These are phyloP conservation scores for Macrolepiota albuminosa DNA, from an alignment of 768 basidiomycete species.

Conservation along the genomic window DNA sequence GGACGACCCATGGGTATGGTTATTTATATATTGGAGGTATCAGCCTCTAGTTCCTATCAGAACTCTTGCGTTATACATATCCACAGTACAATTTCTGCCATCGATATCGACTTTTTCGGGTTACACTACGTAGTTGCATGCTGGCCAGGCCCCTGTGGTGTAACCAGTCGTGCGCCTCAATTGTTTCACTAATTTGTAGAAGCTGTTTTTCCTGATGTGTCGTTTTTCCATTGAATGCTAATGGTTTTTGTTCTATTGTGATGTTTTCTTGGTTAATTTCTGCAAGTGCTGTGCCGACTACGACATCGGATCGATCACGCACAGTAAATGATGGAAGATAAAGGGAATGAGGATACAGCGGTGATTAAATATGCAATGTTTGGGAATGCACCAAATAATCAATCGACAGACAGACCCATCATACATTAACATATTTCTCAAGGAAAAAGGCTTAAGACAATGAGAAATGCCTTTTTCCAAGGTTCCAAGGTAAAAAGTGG, in stretches of 20 bases:
- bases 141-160: slow-evolving; percentile 13
- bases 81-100: background rate
- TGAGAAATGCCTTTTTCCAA: too few relatives aligned
- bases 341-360: too few relatives aligned
- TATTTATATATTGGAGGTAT: slow-evolving; percentile 10
- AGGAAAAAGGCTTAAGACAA: too few relatives aligned
- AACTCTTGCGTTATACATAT: slow-evolving; percentile 4
- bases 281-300: background rate
- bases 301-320: too few relatives aligned
- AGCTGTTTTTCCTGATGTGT: background rate
- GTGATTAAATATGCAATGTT: too few relatives aligned
- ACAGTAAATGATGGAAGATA: too few relatives aligned
- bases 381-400: too few relatives aligned
- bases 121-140: background rate
- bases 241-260: background rate
- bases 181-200: background rate
- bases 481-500: too few relatives aligned
- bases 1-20: slow-evolving; percentile 8
- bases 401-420: too few relatives aligned
- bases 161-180: slow-evolving; percentile 12
- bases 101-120: background rate
- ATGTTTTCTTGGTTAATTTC: background rate
- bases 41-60: background rate
- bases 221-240: background rate
- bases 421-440: too few relatives aligned